Evolutionary conservation across 352 stramenopile species (phyloP), one percentile per base, ranked within the genome.

Genomic region (Globisporangium megalacanthum): DNA sequence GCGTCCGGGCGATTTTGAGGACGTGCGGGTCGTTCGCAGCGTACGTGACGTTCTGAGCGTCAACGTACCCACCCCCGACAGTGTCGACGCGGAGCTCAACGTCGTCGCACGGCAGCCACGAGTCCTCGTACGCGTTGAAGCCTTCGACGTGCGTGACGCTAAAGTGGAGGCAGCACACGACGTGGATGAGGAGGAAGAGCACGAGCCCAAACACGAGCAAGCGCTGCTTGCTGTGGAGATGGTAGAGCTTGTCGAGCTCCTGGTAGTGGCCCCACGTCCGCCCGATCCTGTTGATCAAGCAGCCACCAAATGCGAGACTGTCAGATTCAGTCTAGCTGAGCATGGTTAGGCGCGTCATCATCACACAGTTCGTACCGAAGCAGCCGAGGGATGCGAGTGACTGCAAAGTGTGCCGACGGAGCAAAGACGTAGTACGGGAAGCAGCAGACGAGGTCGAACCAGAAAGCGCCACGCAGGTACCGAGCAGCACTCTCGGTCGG

Each of bases 121-220:
- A 55, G 45, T 76, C 68, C 20, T 73, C 59, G 8, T 52, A 49
- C 11, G 52, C 2, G 41, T 62, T 71, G 41, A 67, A 76, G 13
- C 68, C 68, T 42, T 76, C 68, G n/a, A 64, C 55, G 39, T 84
- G 45, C 11, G 52, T 70, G 45, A 84, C 62, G 45, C 65, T 61
- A 29, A 73, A 76, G 49, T 72, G 55, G n/a, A 76, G 35, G 15
- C 77, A 88, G 0, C 64, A 69, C 15, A 84, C 68, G 8, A 82
- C 41, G 19, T 88, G 77, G 39, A 83, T 80, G 22, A 86, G 61
- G 69, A 84, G 70, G n/a, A 78, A 66, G 14, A 74, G 58, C 6
- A 73, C 56, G 7, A 73, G 10, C 0, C 75, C 75, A 33, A 86
- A 67, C 14, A 83, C 47, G 22, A 77, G 39, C 1, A 86, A 51